These are phyloP conservation scores for Mucor irregularis DNA, from an alignment of 371 early-diverging fungal species.

Conservation along the genomic window DNA sequence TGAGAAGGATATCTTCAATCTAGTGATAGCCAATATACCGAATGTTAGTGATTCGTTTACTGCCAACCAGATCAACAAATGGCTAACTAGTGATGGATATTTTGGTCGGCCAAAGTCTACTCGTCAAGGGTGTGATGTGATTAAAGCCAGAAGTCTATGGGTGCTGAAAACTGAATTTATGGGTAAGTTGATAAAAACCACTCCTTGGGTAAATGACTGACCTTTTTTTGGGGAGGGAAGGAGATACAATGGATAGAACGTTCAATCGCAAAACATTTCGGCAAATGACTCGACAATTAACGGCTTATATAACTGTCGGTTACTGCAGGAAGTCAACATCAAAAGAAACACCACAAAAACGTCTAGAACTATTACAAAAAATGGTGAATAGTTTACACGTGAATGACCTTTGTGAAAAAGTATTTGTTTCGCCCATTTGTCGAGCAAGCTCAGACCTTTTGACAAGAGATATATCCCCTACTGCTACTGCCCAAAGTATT, in stretches of 20 bases:
- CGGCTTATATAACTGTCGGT: conserved; percentile 10
- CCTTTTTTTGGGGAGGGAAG: conserved; percentile 13
- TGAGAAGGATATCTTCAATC: conserved; percentile 13
- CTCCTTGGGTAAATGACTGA: conserved; percentile 15
- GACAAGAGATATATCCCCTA: conserved; percentile 5
- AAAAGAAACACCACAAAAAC: conserved; percentile 11
- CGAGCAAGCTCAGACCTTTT: conserved; percentile 5
- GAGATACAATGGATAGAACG: conserved; percentile 6
- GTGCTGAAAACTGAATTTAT: conserved; percentile 12
- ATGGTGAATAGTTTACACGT: conserved; percentile 8
- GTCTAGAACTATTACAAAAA: conserved; percentile 10
- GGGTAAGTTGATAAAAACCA: conserved; percentile 10
- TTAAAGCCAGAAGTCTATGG: conserved; percentile 12
- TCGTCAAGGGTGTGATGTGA: conserved; percentile 4
- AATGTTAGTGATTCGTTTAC: conserved; percentile 14
- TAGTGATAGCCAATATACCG: conserved; percentile 11
- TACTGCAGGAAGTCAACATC: conserved; percentile 11
- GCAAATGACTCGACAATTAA: conserved; percentile 4
- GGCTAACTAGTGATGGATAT: conserved; percentile 7
- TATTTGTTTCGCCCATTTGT: conserved; percentile 13
- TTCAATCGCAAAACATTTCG: conserved; percentile 6
- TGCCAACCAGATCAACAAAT: conserved; percentile 14
- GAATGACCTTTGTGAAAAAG: conserved; percentile 11
- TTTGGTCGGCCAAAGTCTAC: conserved; percentile 12
- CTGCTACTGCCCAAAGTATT: conserved; percentile 2